These are phyloP conservation scores for Schwanniomyces etchellsii DNA, from an alignment of 1,139 yeast species.

Conservation along the genomic window DNA sequence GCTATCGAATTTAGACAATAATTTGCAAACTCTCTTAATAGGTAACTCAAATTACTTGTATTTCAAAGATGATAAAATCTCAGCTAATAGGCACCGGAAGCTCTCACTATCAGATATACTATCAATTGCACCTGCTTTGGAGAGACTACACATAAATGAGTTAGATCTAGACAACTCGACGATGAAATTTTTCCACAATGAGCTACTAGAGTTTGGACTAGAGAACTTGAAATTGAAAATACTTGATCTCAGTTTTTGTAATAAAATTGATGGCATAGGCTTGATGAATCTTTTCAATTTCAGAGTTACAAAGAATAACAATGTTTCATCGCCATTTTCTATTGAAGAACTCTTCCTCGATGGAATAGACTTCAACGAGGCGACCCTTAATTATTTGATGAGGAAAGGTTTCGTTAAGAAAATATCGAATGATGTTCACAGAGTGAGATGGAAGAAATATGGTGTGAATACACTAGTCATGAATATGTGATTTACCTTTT, in stretches of 20 bases:
- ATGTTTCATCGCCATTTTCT: conserved; percentile 3
- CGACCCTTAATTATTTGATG: conserved; percentile 21
- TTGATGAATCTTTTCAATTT: conserved; percentile 21
- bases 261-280: conserved; percentile 33
- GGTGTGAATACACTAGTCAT: conserved; percentile 28
- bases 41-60: conserved; percentile 29
- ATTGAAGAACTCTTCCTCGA: conserved; percentile 23
- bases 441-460: conserved; percentile 29
- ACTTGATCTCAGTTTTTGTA: conserved; percentile 35
- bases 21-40: conserved; percentile 17
- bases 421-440: conserved; percentile 21
- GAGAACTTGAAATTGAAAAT: conserved; percentile 13
- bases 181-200: conserved; percentile 24
- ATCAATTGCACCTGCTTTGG: conserved; percentile 17
- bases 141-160: conserved; percentile 25
- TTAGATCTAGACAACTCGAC: conserved; percentile 34
- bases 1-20: conserved; percentile 13
- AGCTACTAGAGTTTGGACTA: conserved; percentile 16
- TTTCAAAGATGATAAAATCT: conserved; percentile 23
- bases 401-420: conserved; percentile 15
- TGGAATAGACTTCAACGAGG: conserved; percentile 29
- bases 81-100: conserved; percentile 8
- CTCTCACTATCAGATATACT: conserved; percentile 20
- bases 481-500: conserved; percentile 5
- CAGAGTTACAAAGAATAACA: too few relatives aligned